These are phyloP conservation scores for Musa beccarii DNA, from an alignment of 176 grass and related monocot species.

Conservation along the genomic window DNA sequence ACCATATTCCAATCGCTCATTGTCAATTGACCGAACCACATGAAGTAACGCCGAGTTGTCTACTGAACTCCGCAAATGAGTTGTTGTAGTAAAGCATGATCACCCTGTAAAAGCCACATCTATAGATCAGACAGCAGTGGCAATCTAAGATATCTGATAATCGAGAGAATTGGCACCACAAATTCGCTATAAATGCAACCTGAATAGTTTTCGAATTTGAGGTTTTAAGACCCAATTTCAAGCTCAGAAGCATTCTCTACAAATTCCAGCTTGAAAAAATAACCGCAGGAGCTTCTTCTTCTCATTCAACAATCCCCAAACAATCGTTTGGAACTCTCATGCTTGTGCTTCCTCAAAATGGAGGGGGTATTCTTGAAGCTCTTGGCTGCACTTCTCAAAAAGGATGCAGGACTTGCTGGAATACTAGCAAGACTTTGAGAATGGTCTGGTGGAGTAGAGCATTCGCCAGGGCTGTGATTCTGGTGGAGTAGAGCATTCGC, in stretches of 20 bases:
- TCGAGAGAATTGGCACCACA: too few relatives aligned
- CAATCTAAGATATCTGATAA: too few relatives aligned
- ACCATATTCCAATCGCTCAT: too few relatives aligned
- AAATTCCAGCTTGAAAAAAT: neutral
- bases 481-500: neutral
- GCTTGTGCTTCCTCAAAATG: conserved; percentile 8
- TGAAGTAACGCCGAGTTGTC: too few relatives aligned
- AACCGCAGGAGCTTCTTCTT: neutral
- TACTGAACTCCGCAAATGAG: too few relatives aligned
- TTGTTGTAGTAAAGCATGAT: too few relatives aligned
- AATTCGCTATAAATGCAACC: too few relatives aligned
- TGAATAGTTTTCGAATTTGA: too few relatives aligned
- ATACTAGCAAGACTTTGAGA: neutral
- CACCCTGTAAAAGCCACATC: too few relatives aligned
- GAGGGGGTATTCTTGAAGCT: conserved; percentile 12
- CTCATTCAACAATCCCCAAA: neutral
- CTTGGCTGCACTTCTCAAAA: conserved; percentile 7
- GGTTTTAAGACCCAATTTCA: too few relatives aligned
- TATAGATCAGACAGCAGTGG: too few relatives aligned
- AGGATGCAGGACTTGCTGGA: neutral
- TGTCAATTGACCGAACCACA: too few relatives aligned
- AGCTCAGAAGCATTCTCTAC: neutral
- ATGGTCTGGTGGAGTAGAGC: neutral
- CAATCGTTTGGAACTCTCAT: neutral
- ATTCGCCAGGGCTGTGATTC: neutral